Evolutionary conservation across 192 early-diverging fungal genomes (phyloP), one percentile per base, ranked within the genome.

Genomic region (Coemansia sp.): DNA sequence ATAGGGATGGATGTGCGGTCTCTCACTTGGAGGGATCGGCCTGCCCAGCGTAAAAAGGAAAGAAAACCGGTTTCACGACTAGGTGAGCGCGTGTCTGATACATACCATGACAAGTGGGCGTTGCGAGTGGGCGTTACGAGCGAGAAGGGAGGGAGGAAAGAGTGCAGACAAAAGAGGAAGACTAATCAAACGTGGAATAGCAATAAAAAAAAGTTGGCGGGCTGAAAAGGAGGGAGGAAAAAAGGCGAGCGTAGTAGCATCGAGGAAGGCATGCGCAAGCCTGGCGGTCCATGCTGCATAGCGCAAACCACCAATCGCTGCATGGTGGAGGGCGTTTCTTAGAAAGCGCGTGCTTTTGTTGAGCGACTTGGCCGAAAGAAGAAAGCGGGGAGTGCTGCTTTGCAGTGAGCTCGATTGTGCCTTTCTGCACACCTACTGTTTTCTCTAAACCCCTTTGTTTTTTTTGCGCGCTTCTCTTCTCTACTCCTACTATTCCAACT

Each of bases 1-100:
- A 55, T 55, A 55, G 52, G 26, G 52, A 55, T n/a, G 26, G 52
- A 55, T 55, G 52, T 31, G 52, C 52, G 52, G 52, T n/a, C n/a
- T 28, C 50, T 28, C 50, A 28, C 26, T 16, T 7, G n/a, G n/a
- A 55, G 52, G 25, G 52, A 55, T 55, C 52, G 52, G 52, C 52
- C 52, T 31, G 26, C 13, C 14, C 26, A 28, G 52, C 5, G 14
- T 5, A 55, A n/a, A 16, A 55, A 25, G 21, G 42, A 18, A 55
- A 14, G 33, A 53, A 55, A 55, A 55, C 52, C 52, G 14, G 25
- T 28, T 34, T 16, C 5, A 26, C 26, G 23, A 33, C 26, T n/a
- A 31, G 14, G 28, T 1, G 23, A 31, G 26, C 1, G 33, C 26
- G 14, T 33, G 26, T 14, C 9, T 16, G 14, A 26, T 55, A 55